Evolutionary conservation across 116 monocot species (phyloP).

Genomic region (Thalassia testudinum): DNA sequence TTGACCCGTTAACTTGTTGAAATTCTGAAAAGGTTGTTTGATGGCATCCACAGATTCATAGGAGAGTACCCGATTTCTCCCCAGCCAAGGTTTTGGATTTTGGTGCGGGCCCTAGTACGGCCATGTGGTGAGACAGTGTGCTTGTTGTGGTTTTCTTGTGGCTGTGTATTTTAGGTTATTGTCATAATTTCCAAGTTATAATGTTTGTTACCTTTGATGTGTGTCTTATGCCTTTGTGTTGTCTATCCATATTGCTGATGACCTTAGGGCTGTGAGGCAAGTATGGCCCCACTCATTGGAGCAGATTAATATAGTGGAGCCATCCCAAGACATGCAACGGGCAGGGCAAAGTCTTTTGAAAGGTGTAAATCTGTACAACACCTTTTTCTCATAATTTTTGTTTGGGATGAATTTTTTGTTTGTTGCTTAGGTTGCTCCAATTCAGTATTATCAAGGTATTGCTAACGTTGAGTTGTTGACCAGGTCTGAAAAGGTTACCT

Average conservation of each 20-base stretch:
- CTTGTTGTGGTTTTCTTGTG: too few species aligned
- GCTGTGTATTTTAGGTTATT: too few species aligned
- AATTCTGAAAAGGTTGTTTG: too few species aligned
- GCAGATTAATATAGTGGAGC: conserved; percentile 75
- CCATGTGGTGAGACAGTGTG: conserved; percentile 48
- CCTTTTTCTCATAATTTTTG: too few species aligned
- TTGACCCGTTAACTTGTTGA: too few species aligned
- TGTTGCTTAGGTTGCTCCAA: too few species aligned
- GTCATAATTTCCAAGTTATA: too few species aligned
- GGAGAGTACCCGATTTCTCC: conserved; percentile 67
- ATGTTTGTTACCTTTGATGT: too few species aligned
- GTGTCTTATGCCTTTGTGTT: too few species aligned
- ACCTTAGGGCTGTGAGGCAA: conserved; percentile 83
- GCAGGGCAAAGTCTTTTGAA: conserved; percentile 59
- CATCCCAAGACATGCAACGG: conserved; percentile 90
- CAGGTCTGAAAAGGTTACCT: conserved; percentile 10
- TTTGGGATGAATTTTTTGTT: too few species aligned
- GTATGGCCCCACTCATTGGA: conserved; percentile 72
- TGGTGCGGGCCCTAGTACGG: conserved; percentile 78
- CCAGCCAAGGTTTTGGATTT: conserved; percentile 78
- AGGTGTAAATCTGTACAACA: conserved; percentile 11
- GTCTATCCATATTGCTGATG: too few species aligned
- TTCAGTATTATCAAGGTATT: too few species aligned
- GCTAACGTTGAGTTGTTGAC: background rate
- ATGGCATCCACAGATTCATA: conserved; percentile 26